These are phyloP conservation scores for Mortierella claussenii DNA, from an alignment of 192 early-diverging fungal species.

Conservation along the genomic window DNA sequence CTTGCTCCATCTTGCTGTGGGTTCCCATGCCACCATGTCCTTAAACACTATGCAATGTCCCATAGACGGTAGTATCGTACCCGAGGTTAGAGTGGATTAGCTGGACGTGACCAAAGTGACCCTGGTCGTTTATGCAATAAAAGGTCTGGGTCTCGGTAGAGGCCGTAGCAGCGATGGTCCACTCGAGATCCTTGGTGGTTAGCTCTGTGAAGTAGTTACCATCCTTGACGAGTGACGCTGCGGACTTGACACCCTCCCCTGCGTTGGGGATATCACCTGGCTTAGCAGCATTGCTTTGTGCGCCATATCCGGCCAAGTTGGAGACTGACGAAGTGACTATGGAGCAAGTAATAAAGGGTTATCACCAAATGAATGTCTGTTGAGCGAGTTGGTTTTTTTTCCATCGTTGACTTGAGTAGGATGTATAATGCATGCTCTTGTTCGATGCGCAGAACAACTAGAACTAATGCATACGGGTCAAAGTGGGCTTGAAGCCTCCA, in stretches of 20 bases:
- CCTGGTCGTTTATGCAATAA: slow-evolving; percentile 79
- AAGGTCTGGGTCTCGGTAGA: slow-evolving; percentile 92
- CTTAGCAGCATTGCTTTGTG: slow-evolving; percentile 21
- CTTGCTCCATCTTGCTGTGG: too few species aligned
- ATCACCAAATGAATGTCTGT: too few species aligned
- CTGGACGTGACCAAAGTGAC: slow-evolving; percentile 87
- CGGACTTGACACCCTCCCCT: slow-evolving; percentile 49
- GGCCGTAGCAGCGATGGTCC: slow-evolving; percentile 73
- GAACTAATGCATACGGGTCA: too few species aligned
- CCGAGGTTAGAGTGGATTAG: slow-evolving; percentile 90
- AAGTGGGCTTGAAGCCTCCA: too few species aligned
- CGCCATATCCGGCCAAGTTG: slow-evolving; percentile 26
- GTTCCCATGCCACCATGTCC: not conserved
- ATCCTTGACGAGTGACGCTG: slow-evolving; percentile 47
- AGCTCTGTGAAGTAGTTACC: slow-evolving; percentile 59
- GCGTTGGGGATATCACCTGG: slow-evolving; percentile 47
- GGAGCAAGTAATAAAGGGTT: too few species aligned
- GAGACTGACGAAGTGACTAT: too few species aligned
- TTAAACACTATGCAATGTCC: too few species aligned
- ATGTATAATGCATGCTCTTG: too few species aligned
- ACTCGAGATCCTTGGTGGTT: slow-evolving; percentile 72
- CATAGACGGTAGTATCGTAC: slow-evolving; percentile 57
- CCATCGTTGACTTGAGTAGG: too few species aligned
- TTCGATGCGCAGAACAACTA: too few species aligned
- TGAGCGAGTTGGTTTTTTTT: too few species aligned